phyloP scores from a whole-genome alignment of 768 basidiomycete genomes.

The Pholiota molesta region DNA sequence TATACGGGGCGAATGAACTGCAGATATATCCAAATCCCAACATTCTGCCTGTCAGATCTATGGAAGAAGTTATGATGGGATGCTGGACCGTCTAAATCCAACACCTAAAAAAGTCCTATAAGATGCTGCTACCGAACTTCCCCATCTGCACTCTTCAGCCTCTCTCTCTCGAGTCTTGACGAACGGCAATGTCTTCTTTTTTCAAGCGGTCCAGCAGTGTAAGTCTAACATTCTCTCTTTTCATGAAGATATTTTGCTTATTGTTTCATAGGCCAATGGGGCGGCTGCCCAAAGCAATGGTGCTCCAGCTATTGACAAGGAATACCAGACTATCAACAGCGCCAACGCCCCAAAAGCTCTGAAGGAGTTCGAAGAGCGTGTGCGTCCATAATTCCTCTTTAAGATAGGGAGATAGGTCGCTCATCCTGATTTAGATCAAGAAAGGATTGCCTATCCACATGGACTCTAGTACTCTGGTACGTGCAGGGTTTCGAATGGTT shows the following conservation, averaged over 20 bases:
- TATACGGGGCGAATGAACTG: not conserved
- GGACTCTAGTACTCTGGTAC: conserved; percentile 46
- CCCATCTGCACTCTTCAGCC: not conserved
- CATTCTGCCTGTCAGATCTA: conserved; percentile 9
- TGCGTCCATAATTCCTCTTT: conserved; percentile 13
- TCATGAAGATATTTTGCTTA: not conserved
- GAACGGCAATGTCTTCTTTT: conserved; percentile 12
- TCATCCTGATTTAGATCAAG: conserved; percentile 39
- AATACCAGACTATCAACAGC: conserved; percentile 22
- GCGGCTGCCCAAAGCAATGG: conserved; percentile 6
- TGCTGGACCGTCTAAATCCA: not conserved
- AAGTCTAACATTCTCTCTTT: not conserved
- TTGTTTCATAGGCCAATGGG: conserved; percentile 5
- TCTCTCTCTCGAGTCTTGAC: conserved; percentile 6
- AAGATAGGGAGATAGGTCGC: not conserved
- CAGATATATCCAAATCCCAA: not conserved
- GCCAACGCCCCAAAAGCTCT: conserved; percentile 35
- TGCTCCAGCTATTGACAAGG: conserved; percentile 18
- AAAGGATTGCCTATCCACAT: conserved; percentile 39
- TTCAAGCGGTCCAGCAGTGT: not conserved
- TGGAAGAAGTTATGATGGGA: not conserved
- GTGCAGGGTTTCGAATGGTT: conserved; percentile 17
- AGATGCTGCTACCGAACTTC: not conserved
- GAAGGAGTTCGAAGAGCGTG: conserved; percentile 47
- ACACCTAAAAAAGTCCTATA: not conserved